Percentiles rank a stretch among this genome's conserved stretches.
Evolutionary conservation across 148 eudicot genomes (phyloP).

Genomic region (Drosera capensis): DNA sequence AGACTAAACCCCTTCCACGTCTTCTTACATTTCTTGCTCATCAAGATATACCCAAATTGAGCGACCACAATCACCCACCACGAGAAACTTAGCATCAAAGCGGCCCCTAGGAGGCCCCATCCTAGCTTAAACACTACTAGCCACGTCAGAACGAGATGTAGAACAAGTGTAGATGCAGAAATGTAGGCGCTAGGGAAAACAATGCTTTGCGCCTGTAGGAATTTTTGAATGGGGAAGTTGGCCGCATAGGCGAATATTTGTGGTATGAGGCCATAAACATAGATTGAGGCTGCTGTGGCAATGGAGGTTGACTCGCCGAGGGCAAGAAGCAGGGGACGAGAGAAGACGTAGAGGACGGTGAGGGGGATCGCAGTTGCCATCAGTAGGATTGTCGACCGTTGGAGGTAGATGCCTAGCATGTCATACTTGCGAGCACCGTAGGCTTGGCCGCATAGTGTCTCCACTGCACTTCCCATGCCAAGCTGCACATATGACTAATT

Average conservation of each 20-base stretch:
- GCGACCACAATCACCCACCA: constrained; percentile 44
- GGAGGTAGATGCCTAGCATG: constrained; percentile 37
- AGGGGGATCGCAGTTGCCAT: constrained; percentile 6
- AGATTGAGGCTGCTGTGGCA: constrained; percentile 23
- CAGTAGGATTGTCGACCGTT: constrained; percentile 32
- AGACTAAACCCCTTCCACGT: constrained; percentile 37
- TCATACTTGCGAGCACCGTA: constrained; percentile 35
- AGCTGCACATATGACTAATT: background rate
- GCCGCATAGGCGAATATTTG: constrained; percentile 39
- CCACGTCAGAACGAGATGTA: constrained; percentile 25
- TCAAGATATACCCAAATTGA: constrained; percentile 27
- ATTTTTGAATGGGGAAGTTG: constrained; percentile 41
- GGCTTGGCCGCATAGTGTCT: constrained; percentile 51
- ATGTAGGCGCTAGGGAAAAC: constrained; percentile 34
- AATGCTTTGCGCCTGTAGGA: constrained; percentile 38
- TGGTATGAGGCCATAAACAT: constrained; percentile 39
- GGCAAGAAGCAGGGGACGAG: constrained; percentile 20
- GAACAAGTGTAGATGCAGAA: constrained; percentile 15
- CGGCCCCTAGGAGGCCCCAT: constrained; percentile 34
- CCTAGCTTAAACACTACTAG: constrained; percentile 15
- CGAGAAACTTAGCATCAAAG: constrained; percentile 30
- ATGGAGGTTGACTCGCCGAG: constrained; percentile 30
- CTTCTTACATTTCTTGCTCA: constrained; percentile 15
- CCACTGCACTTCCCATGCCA: constrained; percentile 49
- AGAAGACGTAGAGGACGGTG: constrained; percentile 15